phyloP scores from a whole-genome alignment of 2,329 filamentous ascomycete genomes.

The Ilyonectria sp. region DNA sequence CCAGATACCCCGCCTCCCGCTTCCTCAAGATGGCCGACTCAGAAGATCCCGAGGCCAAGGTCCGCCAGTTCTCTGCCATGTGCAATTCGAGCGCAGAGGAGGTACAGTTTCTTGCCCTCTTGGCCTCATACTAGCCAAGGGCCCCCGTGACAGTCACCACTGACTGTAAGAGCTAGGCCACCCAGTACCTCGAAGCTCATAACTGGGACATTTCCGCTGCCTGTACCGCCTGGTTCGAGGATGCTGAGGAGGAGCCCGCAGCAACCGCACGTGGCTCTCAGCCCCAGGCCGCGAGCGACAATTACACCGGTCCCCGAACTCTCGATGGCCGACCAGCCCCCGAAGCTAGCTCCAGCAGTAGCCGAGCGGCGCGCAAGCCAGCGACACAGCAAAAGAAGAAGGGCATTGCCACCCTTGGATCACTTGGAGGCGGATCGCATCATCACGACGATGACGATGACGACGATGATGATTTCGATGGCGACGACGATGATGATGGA shows the following conservation, averaged over 20 bases:
- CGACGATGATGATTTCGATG: constrained; percentile 68
- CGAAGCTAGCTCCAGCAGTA: constrained; percentile 50
- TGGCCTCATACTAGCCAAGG: not conserved
- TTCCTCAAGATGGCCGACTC: constrained; percentile 50
- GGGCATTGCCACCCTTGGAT: constrained; percentile 74
- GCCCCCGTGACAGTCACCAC: constrained; percentile 1
- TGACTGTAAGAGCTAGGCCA: constrained; percentile 66
- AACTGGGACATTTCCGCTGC: constrained; percentile 78
- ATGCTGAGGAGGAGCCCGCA: constrained; percentile 62
- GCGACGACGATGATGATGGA: constrained; percentile 71
- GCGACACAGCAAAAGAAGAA: constrained; percentile 65
- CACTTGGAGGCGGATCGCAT: constrained; percentile 64
- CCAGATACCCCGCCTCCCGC: constrained; percentile 43
- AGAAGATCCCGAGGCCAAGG: constrained; percentile 44
- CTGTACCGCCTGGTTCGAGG: constrained; percentile 73
- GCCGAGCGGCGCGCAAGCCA: constrained; percentile 55
- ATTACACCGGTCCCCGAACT: constrained; percentile 74
- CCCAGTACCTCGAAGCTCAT: constrained; percentile 75
- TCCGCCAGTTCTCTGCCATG: constrained; percentile 49
- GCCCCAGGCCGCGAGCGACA: constrained; percentile 45
- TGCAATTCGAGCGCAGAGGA: constrained; percentile 47
- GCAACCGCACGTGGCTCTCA: constrained; percentile 50
- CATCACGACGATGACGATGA: constrained; percentile 71
- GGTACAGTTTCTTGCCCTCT: constrained; percentile 34
- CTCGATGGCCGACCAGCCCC: constrained; percentile 74